These are phyloP conservation scores for Physaria fendleri DNA, from an alignment of 345 rosid genomes.

Conservation along the genomic window DNA sequence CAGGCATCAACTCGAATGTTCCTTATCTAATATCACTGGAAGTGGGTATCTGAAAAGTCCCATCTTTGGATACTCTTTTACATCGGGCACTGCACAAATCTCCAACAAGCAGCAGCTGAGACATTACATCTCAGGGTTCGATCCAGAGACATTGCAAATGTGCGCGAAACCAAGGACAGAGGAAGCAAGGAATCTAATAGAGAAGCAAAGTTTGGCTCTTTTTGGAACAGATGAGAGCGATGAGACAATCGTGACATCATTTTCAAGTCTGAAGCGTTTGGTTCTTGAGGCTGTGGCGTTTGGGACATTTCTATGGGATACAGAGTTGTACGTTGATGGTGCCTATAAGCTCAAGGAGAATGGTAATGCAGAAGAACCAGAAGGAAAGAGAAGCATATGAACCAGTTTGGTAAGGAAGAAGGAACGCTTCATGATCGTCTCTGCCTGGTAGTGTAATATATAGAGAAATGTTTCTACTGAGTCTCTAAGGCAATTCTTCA, in stretches of 20 bases:
- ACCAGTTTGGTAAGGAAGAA: not conserved
- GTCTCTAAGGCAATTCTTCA: not conserved
- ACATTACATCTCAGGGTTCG: slow-evolving; percentile 61
- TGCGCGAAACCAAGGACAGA: slow-evolving; percentile 63
- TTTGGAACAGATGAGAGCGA: slow-evolving; percentile 49
- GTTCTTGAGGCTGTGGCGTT: slow-evolving; percentile 89
- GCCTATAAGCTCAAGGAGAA: slow-evolving; percentile 61
- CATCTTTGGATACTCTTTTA: slow-evolving; percentile 36
- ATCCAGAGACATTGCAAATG: slow-evolving; percentile 55
- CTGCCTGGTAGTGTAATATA: slow-evolving; percentile 22
- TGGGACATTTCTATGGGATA: slow-evolving; percentile 93
- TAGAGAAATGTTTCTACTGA: slow-evolving; percentile 3
- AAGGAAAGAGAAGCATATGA: slow-evolving; percentile 25
- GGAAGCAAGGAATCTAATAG: slow-evolving; percentile 60
- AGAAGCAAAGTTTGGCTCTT: slow-evolving; percentile 71
- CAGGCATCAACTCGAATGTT: slow-evolving; percentile 60
- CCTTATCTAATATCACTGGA: slow-evolving; percentile 29
- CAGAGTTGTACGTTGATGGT: slow-evolving; percentile 57
- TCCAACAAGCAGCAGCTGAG: slow-evolving; percentile 39
- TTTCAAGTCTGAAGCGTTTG: slow-evolving; percentile 79
- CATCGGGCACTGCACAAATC: not conserved
- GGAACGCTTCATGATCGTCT: not conserved
- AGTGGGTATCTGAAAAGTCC: slow-evolving; percentile 40
- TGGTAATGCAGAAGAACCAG: slow-evolving; percentile 26
- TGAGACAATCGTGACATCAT: slow-evolving; percentile 62